phyloP scores from a whole-genome alignment of 495 filamentous ascomycete genomes.

The Beverwykella pulmonaria region DNA sequence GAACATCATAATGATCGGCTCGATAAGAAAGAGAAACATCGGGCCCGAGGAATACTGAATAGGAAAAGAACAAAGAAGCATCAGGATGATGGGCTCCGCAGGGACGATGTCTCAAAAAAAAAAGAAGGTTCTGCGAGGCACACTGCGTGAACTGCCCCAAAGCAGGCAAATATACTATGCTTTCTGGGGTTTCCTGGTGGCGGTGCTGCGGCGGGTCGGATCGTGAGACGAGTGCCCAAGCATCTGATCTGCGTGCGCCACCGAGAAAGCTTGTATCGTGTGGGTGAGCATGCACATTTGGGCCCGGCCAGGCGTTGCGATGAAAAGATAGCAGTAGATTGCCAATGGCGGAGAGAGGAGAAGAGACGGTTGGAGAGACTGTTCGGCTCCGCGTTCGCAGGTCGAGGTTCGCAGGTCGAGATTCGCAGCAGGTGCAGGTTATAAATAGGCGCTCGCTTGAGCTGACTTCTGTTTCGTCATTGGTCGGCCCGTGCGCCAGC shows the following conservation, averaged over 20 bases:
- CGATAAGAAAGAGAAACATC: background rate
- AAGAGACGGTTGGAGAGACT: too few species aligned
- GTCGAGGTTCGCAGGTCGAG: background rate
- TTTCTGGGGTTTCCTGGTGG: background rate
- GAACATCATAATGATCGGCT: background rate
- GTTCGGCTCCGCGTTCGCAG: too few species aligned
- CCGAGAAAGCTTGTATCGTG: too few species aligned
- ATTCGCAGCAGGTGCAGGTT: background rate
- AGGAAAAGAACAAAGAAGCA: too few species aligned
- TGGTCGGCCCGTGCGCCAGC: background rate
- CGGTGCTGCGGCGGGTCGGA: background rate
- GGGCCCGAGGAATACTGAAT: too few species aligned
- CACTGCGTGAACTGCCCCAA: background rate
- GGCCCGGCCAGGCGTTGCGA: too few species aligned
- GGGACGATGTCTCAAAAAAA: too few species aligned
- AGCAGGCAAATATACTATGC: background rate
- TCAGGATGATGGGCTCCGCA: too few species aligned
- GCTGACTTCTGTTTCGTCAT: background rate
- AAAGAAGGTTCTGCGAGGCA: background rate
- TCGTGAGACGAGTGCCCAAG: background rate
- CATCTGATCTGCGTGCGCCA: background rate
- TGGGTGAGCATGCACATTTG: too few species aligned
- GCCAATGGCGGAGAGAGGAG: too few species aligned
- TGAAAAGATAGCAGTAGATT: too few species aligned
- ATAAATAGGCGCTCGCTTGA: background rate